Conservation (phyloP, 2,329 filamentous ascomycete species). For the Stagonosporopsis vannaccii region DNA sequence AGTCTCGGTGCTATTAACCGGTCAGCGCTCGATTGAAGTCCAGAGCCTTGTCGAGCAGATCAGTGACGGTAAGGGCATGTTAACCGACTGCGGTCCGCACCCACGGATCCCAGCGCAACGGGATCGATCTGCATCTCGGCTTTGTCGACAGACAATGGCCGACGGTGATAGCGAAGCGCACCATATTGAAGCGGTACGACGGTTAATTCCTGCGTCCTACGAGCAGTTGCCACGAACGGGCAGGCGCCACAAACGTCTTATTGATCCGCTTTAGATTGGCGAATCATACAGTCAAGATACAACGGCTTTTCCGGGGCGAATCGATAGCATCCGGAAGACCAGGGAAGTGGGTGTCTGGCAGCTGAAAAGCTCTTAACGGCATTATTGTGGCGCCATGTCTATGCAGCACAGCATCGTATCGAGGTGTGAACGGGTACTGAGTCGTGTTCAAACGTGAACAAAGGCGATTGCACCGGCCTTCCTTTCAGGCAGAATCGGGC, state of each 20-base stretch:
- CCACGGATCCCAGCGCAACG: slow-evolving; percentile 6
- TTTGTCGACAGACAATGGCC: slow-evolving; percentile 1
- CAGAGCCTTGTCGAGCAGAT: slow-evolving; percentile 14
- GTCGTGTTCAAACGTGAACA: slow-evolving; percentile 2
- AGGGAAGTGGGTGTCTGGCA: slow-evolving; percentile 5
- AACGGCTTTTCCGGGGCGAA: neutral
- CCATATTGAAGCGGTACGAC: slow-evolving; percentile 6
- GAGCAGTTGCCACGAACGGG: slow-evolving; percentile 4
- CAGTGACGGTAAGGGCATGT: slow-evolving; percentile 10
- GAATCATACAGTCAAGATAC: neutral
- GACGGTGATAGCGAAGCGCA: slow-evolving; percentile 3
- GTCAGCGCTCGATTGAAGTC: neutral
- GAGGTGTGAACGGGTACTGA: slow-evolving; percentile 3
- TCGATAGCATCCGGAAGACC: neutral
- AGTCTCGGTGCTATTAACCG: slow-evolving; percentile 1
- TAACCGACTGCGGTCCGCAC: slow-evolving; percentile 17
- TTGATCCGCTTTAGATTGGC: neutral
- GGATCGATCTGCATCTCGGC: slow-evolving; percentile 15
- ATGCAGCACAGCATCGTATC: slow-evolving; percentile 8
- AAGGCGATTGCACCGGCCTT: neutral
- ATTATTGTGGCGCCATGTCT: slow-evolving; percentile 14
- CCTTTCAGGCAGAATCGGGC: slow-evolving; percentile 1
- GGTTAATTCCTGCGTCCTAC: neutral
- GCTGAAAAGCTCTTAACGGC: slow-evolving; percentile 4
- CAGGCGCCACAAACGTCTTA: neutral